phyloP scores from a whole-genome alignment of 805 yeast species.

The Zygosaccharomyces rouxii region DNA sequence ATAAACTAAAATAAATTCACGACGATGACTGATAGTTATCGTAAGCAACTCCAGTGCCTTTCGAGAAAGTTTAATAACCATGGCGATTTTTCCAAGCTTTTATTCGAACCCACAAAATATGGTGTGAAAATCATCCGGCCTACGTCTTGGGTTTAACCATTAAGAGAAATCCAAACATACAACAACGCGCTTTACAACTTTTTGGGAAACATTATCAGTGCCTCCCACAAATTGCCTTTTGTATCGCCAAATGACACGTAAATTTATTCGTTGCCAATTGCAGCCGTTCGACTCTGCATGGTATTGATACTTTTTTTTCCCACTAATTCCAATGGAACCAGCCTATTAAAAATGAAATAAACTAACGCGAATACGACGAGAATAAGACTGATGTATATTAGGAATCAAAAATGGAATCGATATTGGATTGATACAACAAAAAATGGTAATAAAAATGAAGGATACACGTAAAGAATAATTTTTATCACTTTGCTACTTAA shows the following conservation, averaged over 20 bases:
- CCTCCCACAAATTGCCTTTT: background rate
- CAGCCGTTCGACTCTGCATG: background rate
- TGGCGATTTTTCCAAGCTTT: background rate
- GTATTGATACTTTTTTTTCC: background rate
- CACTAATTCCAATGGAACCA: background rate
- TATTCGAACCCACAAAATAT: background rate
- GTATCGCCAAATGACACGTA: background rate
- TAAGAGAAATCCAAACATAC: background rate
- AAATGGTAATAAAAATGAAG: slow-evolving; percentile 4
- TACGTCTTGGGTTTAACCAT: background rate
- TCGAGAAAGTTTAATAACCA: background rate
- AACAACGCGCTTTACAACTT: background rate
- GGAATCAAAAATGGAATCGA: background rate
- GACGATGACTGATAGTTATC: background rate
- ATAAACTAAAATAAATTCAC: background rate
- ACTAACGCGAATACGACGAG: background rate
- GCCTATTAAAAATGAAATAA: background rate
- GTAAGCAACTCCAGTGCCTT: background rate
- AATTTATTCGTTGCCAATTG: background rate
- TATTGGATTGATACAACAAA: background rate
- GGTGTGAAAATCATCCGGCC: slow-evolving; percentile 1
- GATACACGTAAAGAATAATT: background rate
- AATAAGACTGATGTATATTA: background rate
- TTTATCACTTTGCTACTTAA: slow-evolving; percentile 4
- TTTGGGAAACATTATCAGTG: background rate